These are phyloP conservation scores for Talaromyces ruber DNA, from an alignment of 495 filamentous ascomycete genomes.

Conservation along the genomic window DNA sequence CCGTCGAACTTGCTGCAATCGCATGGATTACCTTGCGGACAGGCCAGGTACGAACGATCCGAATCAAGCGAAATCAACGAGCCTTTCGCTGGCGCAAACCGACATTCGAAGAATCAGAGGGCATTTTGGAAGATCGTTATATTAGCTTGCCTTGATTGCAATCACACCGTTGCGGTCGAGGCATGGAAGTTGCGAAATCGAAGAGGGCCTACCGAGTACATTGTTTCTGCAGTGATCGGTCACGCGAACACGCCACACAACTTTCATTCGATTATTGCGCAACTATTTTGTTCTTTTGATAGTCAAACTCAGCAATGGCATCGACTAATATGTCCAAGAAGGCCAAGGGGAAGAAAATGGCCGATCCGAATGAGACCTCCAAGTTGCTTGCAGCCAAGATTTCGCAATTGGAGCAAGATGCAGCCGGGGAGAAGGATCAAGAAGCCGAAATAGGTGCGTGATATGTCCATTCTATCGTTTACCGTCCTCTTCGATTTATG, in stretches of 20 bases:
- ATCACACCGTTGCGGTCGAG: slow-evolving; percentile 6
- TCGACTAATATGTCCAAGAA: slow-evolving; percentile 37
- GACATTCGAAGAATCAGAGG: not conserved
- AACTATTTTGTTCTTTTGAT: not conserved
- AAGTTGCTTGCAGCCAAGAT: slow-evolving; percentile 91
- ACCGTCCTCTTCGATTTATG: not conserved
- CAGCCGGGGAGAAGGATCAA: slow-evolving; percentile 88
- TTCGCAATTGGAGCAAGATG: slow-evolving; percentile 87
- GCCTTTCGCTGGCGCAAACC: not conserved
- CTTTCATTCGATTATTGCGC: slow-evolving; percentile 6
- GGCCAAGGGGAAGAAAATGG: slow-evolving; percentile 70
- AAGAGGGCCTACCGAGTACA: not conserved
- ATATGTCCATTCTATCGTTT: slow-evolving; percentile 6
- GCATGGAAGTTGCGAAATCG: slow-evolving; percentile 4
- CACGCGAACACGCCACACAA: slow-evolving; percentile 6
- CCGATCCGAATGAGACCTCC: slow-evolving; percentile 76
- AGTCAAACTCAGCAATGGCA: slow-evolving; percentile 22
- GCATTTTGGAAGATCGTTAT: not conserved
- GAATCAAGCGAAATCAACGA: not conserved
- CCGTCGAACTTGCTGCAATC: not conserved
- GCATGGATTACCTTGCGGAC: not conserved
- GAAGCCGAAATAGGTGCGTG: slow-evolving; percentile 92
- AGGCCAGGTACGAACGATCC: not conserved
- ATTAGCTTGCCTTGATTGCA: slow-evolving; percentile 4
- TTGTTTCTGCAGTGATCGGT: not conserved